Evolutionary conservation across 306 rosid species (phyloP).

Genomic region (Pueraria montana): DNA sequence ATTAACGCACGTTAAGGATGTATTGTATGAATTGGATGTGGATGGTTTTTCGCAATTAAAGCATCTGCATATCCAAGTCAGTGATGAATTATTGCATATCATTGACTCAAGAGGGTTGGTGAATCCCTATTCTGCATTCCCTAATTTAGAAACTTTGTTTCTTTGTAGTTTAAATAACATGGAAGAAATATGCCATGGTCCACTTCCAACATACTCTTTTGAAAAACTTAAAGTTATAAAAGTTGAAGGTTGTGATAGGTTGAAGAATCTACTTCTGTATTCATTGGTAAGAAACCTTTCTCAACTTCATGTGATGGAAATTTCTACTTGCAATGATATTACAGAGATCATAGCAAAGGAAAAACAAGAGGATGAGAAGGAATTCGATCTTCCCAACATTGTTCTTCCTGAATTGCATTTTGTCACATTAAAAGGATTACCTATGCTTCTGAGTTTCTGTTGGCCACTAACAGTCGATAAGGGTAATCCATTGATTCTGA

Average conservation of each 20-base stretch:
- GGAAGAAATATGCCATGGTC: slow-evolving; percentile 15
- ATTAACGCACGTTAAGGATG: not conserved
- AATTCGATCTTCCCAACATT: not conserved
- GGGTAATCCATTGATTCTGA: not conserved
- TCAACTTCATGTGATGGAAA: not conserved
- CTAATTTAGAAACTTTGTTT: not conserved
- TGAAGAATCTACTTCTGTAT: too few species aligned
- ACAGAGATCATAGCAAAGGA: not conserved
- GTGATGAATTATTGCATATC: too few species aligned
- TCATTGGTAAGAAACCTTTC: too few species aligned
- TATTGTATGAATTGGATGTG: not conserved
- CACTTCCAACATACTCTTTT: not conserved
- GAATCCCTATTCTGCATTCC: too few species aligned
- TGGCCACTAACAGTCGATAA: not conserved
- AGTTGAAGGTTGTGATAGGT: slow-evolving; percentile 23
- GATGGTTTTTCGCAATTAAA: slow-evolving; percentile 16
- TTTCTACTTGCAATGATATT: not conserved
- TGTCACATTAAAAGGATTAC: not conserved
- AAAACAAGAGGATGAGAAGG: not conserved
- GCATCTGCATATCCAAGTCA: not conserved
- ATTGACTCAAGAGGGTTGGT: too few species aligned
- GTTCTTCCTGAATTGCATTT: not conserved
- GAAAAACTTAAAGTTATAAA: not conserved
- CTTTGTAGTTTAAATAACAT: not conserved
- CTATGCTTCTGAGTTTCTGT: not conserved